A percentile compares a stretch with the other conserved stretches of the same genome.
These are phyloP conservation scores for Penicillium olsonii DNA, from an alignment of 2,329 filamentous ascomycete genomes.

Conservation along the genomic window DNA sequence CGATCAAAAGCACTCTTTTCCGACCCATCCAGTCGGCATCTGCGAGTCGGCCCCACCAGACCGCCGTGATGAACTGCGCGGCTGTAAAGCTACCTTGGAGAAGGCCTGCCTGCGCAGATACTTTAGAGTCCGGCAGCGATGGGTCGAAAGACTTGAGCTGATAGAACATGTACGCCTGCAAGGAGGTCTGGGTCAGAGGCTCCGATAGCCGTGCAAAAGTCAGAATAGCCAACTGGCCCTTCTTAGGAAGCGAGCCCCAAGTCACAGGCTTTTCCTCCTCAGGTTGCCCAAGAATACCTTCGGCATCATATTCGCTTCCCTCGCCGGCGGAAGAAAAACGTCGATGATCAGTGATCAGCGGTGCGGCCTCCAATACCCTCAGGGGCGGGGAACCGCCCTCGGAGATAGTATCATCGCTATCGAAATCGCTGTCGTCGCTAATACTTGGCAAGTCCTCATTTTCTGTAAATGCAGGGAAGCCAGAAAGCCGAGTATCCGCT, in stretches of 20 bases:
- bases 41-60: conserved; percentile 75
- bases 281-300: conserved; percentile 8
- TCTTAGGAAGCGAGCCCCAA: conserved; percentile 74
- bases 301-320: conserved; percentile 16
- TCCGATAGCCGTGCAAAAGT: conserved; percentile 79
- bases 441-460: conserved; percentile 5
- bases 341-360: conserved; percentile 14
- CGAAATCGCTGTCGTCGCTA: conserved; percentile 16
- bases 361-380: conserved; percentile 13
- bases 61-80: conserved; percentile 78
- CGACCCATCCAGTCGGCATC: conserved; percentile 68
- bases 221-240: conserved; percentile 74
- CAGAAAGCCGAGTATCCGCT: conserved; percentile 1
- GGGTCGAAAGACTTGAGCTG: conserved; percentile 78
- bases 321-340: conserved; percentile 21
- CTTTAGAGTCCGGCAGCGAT: conserved; percentile 59
- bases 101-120: conserved; percentile 75
- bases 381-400: conserved; percentile 7
- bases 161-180: conserved; percentile 83
- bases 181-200: conserved; percentile 75
- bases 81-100: conserved; percentile 78
- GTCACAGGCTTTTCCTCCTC: conserved; percentile 53
- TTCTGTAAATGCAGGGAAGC: neutral
- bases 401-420: conserved; percentile 22
- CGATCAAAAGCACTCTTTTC: conserved; percentile 77